These are phyloP conservation scores for Candida glaebosa DNA, from an alignment of 805 yeast genomes.

Conservation along the genomic window DNA sequence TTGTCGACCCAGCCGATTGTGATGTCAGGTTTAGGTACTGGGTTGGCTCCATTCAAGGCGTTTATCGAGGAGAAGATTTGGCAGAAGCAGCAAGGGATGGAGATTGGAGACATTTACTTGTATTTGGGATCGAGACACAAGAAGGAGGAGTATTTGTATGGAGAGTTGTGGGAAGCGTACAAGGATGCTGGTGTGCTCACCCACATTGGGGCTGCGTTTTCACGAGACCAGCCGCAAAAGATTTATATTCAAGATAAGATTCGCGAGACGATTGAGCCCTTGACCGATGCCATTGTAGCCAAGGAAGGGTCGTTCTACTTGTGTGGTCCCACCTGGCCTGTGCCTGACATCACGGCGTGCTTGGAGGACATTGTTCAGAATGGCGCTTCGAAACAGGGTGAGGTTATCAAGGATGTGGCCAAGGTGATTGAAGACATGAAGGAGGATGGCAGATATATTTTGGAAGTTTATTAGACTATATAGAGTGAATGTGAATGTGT, in stretches of 20 bases:
- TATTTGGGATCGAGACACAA: constrained; percentile 94
- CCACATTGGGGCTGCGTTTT: constrained; percentile 95
- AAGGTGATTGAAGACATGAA: constrained; percentile 89
- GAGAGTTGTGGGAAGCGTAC: constrained; percentile 97
- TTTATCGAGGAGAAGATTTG: constrained; percentile 92
- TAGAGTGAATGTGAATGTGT: background rate
- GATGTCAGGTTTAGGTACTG: constrained; percentile 98
- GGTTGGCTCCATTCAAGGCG: constrained; percentile 97
- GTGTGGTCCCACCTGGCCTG: constrained; percentile 99
- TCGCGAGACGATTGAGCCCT: constrained; percentile 65
- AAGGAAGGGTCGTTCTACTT: constrained; percentile 88
- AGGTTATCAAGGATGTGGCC: constrained; percentile 61
- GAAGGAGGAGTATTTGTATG: constrained; percentile 91
- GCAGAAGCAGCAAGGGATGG: constrained; percentile 85
- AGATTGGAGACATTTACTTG: constrained; percentile 84
- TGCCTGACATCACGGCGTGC: constrained; percentile 91
- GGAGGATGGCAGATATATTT: constrained; percentile 85
- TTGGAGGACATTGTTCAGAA: constrained; percentile 71
- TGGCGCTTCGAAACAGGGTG: constrained; percentile 68
- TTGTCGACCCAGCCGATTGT: constrained; percentile 83
- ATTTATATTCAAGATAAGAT: constrained; percentile 93
- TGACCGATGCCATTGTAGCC: constrained; percentile 74
- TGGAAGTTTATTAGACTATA: constrained; percentile 80
- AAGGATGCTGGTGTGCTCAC: constrained; percentile 89
- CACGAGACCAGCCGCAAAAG: constrained; percentile 94